Evolutionary conservation across 345 rosid species (phyloP), one percentile per base, ranked within the genome.

Genomic region (Heritiera littoralis): DNA sequence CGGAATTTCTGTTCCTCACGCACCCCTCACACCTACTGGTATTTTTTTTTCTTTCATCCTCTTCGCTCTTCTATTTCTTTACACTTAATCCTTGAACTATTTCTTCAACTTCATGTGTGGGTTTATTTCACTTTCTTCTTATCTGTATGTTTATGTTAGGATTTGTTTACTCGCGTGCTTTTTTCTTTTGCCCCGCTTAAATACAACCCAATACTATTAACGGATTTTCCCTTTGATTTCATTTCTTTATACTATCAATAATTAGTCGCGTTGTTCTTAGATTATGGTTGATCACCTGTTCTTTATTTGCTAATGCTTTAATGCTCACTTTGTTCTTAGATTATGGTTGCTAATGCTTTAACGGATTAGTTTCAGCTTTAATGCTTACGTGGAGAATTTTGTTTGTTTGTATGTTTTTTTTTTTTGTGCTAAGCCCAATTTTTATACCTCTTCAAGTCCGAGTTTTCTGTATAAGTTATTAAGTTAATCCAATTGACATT

Each of bases 21-120:
- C 97, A 8, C 83, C 91, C n/a, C 88, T 92, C 80, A 89, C 94
- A 81, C 91, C 97, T 80, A 89, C 91, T 20, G 98, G 97, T 94
- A 83, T 43, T 43, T 2, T 49, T 49, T 18, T 17, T 38, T 65
- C 20, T 67, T 23, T 20, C 5, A 5, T 18, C 6, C 18, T 15
- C 58, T 32, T 52, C 32, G 2, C 63, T 61, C 41, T 48, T 46
- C 45, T 5, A 5, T 17, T 40, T 74, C 52, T n/a, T 74, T 32
- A 15, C 11, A 17, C 20, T 46, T 15, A 2, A 72, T 14, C 23
- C 23, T 73, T 23, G 10, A 28, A 20, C 17, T 17, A 1, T 43
- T 38, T 28, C 66, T 35, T 35, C 66, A 63, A 63, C 41, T 63
- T 63, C 17, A 13, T 35, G 3, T 38, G 2, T 18, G 72, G 32